Base-by-base conservation (phyloP, 2,329 filamentous ascomycete genomes). In the Alternaria angustiovoidea region DNA sequence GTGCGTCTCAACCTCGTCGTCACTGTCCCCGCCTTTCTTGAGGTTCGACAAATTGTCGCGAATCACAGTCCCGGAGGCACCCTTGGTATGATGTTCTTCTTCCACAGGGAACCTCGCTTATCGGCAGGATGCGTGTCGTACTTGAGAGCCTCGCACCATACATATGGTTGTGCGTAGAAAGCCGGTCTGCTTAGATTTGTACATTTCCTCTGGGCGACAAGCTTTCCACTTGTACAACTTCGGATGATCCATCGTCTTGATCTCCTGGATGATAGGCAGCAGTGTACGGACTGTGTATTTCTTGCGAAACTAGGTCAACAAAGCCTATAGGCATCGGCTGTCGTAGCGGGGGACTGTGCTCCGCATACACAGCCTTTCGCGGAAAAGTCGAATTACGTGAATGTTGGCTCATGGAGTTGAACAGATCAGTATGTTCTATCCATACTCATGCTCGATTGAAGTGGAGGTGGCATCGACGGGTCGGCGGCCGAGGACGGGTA, bases 371-470 rank as follows among this genome's bases (percentile, higher is more conserved):
- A 22, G 12, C 24, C 14, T 38, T 24, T 8, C 8, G 20, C 7
- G 9, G 8, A 32, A 7, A 24, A 5, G 34, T 38, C 1, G 22
- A 36, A 36, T 30, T 24, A 18, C 12, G 12, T 36, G 8, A 6
- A 18, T 11, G 9, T 7, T 36, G 5, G 5, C 20, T n/a, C 14
- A 16, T 14, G 5, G 26, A n/a, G 7, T 20, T 0, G 7, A 9
- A 7, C 8, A 14, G 5, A 26, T 49, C 46, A 38, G n/a, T 38
- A 49, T 2, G 46, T 49, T 24, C 61, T 59, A 5, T 67, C 63
- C 64, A 68, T 67, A 38, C 60, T 68, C 68, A 65, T 65, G 22
- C 62, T 64, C 7, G 58, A 60, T 4, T 62, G 58, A 34, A 67
- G 60, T 9, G 56, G 49, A 11, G 68, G 67, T 8, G 68, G 67